Evolutionary conservation across 2,329 filamentous ascomycete species (phyloP), one percentile per base, ranked within the genome.

Genomic region (Lecanosticta acicola): DNA sequence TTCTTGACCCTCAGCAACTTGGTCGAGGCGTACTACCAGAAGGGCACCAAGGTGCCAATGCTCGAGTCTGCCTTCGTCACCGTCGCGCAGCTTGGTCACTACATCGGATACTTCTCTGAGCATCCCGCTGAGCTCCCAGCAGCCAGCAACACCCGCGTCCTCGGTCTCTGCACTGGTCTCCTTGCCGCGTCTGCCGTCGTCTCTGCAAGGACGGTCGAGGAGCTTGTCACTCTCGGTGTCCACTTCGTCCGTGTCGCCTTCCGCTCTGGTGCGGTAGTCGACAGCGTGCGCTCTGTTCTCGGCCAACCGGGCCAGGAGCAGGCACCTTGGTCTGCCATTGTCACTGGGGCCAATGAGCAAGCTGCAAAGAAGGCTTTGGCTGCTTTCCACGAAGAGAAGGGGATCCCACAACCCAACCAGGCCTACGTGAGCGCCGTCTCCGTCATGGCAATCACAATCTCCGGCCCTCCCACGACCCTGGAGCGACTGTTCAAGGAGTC

Each of bases 131-230:
- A 74, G 66, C 69, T 65, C 62, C 77, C 59, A 50, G 68, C 58
- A 62, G 73, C 62, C 59, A 71, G 59, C 64, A 79, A 67, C 60
- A 71, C 68, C 14, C 65, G 75, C 59, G 70, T 82, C 18, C 72
- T 84, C 20, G 83, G 81, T 47, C 74, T 86, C 35, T 85, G 83
- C 70, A 84, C 81, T 33, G 83, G 83, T 41, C 71, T 84, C 17
- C 78, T 86, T 56, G 81, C 83, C n/a, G 83, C 80, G n/a, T 71
- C 78, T 10, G 83, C 81, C 13, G 77, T 85, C 46, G 77, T 81
- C 10, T 80, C 78, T 17, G 76, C 82, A 24, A 76, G 76, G 48
- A 81, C 79, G 4, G 68, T 84, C 39, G 78, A 77, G 14, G 73
- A 79, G 38, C 68, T 87, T 29, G 70, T 85, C 17, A 76, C 76